Evolutionary conservation across 371 early-diverging fungal genomes (phyloP), one percentile per base, ranked within the genome.

Genomic region (Nosema granulosis): DNA sequence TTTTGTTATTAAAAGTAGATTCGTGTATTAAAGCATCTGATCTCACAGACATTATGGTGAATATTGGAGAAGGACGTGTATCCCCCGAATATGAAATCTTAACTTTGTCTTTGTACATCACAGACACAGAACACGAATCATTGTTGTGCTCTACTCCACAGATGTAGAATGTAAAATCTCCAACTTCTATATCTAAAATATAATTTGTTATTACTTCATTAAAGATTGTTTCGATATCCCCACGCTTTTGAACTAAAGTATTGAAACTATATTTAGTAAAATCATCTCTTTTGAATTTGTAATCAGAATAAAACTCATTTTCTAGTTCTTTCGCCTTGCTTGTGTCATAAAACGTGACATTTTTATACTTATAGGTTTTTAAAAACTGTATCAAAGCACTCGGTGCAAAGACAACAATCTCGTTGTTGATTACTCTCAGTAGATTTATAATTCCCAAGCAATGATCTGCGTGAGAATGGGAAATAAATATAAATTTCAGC

Each of bases 401-500:
- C 12, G 82, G 78, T 6, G 71, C 81, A 22, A 80, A n/a, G 12
- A 84, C 29, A 24, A 65, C 59, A 26, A 78, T 52, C 28, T 24
- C 52, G 49, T 82, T 56, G 29, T 76, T 71, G 35, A 85, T 1
- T 12, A 58, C 50, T 37, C 63, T 79, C 18, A 86, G 26, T n/a
- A 85, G 63, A 52, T 50, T 59, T 32, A 77, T 54, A 29, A 81
- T 29, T n/a, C 99, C 99, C 34, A 98, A 85, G 80, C 95, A 93
- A 83, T 99, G 99, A 84, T 99, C 99, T 31, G 97, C 97, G 85
- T 97, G 97, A 82, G 94, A 86, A 85, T 98, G 99, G 28, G 93
- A 93, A 6, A 98, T 87, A 82, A 92, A 94, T n/a, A 96, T 87
- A 20, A 90, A 84, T 63, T 86, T 87, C 37, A 97, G 68, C 74